These are phyloP conservation scores for Nigrospora osmanthi DNA, from an alignment of 2,329 filamentous ascomycete species.

Conservation along the genomic window DNA sequence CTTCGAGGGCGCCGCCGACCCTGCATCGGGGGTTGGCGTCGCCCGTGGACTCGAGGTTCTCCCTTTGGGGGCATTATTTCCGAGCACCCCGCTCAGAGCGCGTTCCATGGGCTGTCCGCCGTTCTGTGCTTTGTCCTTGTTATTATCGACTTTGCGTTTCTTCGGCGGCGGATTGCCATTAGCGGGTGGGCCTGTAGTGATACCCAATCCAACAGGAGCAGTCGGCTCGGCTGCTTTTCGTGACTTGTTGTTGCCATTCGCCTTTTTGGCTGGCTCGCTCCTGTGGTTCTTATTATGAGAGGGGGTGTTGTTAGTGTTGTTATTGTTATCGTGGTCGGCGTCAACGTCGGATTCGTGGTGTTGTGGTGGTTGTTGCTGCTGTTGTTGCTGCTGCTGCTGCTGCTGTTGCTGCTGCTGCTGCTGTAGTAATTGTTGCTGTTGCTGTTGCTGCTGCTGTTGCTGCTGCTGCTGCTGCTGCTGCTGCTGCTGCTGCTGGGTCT, in stretches of 20 bases:
- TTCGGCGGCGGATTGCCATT: constrained; percentile 55
- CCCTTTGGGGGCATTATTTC: constrained; percentile 42
- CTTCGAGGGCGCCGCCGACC: constrained; percentile 47
- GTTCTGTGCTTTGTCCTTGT: constrained; percentile 41
- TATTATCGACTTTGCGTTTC: constrained; percentile 77
- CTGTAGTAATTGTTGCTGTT: constrained; percentile 72
- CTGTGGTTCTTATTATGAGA: constrained; percentile 30
- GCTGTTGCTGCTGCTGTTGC: constrained; percentile 46
- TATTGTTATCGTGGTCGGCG: constrained; percentile 58
- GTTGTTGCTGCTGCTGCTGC: constrained; percentile 9
- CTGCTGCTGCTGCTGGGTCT: constrained; percentile 19
- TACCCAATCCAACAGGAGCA: constrained; percentile 54
- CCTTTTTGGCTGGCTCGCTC: constrained; percentile 50
- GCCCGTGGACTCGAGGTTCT: constrained; percentile 59
- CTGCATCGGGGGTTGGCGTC: constrained; percentile 54
- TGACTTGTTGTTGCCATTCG: constrained; percentile 49
- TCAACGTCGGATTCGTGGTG: constrained; percentile 23
- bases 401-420: constrained; percentile 25
- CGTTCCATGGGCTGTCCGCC: constrained; percentile 54
- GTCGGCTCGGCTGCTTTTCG: constrained; percentile 49
- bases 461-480: background rate
- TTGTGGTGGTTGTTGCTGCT: background rate
- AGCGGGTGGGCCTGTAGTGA: constrained; percentile 44
- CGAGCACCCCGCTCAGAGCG: constrained; percentile 54
- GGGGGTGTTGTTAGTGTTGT: constrained; percentile 9